Evolutionary conservation across 2,329 filamentous ascomycete genomes (phyloP), one percentile per base, ranked within the genome.

Genomic region (Colletotrichum eleusines): DNA sequence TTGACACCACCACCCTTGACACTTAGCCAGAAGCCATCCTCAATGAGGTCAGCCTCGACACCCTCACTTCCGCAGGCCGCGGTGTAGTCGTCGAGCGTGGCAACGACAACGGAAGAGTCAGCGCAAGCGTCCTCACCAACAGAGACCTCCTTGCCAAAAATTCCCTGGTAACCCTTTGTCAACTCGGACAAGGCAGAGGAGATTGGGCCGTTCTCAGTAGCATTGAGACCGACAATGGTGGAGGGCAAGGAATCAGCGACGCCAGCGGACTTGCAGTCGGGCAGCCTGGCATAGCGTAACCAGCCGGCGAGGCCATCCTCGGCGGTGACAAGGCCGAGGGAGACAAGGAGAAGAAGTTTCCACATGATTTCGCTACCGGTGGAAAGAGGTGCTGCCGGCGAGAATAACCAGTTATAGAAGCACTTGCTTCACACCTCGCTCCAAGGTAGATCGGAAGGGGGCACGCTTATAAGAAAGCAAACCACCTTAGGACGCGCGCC

Each of bases 261-360:
- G 60, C 74, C 76, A 14, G 74, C 75, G 26, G 75, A 71, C 51
- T 72, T 71, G 63, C 48, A 67, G 12, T 74, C 64, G 14, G 80
- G 73, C 23, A 90, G 75, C 11, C 84, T 83, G 40, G 89, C 89
- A 76, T 92, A 92, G 59, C 90, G 85, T 66, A 92, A 78, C 90
- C 90, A 92, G 58, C 82, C 90, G 67, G 86, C 81, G 31, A 89
- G 79, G 14, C 90, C 90, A 75, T 88, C 85, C 75, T 92, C 90
- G 48, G 88, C 89, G 54, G 79, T 78, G 50, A 76, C 84, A 46
- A 84, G 75, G 76, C 80, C 78, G 72, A 80, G 69, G 48, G 74
- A 71, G 63, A 76, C 73, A 44, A 79, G 58, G 57, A 78, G 66
- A 72, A 76, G 74, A 44, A 75, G 63, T 53, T 73, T 73, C 66